phyloP scores from a whole-genome alignment of 352 stramenopile species.

The Phytophthora tubulina region DNA sequence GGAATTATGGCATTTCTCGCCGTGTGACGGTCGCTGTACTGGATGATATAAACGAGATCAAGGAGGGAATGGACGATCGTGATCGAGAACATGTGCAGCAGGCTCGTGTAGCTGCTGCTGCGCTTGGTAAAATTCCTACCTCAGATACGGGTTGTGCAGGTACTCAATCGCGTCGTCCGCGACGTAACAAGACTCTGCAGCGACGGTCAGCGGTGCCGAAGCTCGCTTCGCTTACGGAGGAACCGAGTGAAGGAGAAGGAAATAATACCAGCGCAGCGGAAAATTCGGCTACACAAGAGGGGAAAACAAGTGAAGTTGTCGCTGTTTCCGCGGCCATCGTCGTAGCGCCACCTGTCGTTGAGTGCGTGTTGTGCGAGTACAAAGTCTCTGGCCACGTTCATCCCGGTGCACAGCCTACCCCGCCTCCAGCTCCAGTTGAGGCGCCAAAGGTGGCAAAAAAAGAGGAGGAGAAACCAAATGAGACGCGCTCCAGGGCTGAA shows the following conservation, averaged over 20 bases:
- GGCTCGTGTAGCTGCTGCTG: slow-evolving; percentile 41
- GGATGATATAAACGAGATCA: slow-evolving; percentile 51
- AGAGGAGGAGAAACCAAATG: slow-evolving; percentile 18
- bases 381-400: slow-evolving; percentile 70
- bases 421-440: slow-evolving; percentile 23
- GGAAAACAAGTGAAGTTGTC: background rate
- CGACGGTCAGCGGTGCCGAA: slow-evolving; percentile 49
- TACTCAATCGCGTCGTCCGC: slow-evolving; percentile 25
- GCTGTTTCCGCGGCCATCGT: slow-evolving; percentile 20
- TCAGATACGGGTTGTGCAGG: slow-evolving; percentile 1
- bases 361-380: slow-evolving; percentile 70
- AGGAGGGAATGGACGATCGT: slow-evolving; percentile 46
- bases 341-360: slow-evolving; percentile 27
- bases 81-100: slow-evolving; percentile 57
- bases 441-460: background rate
- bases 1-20: slow-evolving; percentile 40
- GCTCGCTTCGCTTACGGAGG: slow-evolving; percentile 56
- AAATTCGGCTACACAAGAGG: background rate
- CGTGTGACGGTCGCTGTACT: slow-evolving; percentile 64
- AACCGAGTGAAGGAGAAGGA: slow-evolving; percentile 39
- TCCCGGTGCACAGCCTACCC: slow-evolving; percentile 19
- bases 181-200: slow-evolving; percentile 58
- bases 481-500: slow-evolving; percentile 24
- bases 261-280: slow-evolving; percentile 7
- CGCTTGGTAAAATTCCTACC: slow-evolving; percentile 33